Conservation (phyloP, 331 rosid genomes). For the Erythrophleum ivorense region DNA sequence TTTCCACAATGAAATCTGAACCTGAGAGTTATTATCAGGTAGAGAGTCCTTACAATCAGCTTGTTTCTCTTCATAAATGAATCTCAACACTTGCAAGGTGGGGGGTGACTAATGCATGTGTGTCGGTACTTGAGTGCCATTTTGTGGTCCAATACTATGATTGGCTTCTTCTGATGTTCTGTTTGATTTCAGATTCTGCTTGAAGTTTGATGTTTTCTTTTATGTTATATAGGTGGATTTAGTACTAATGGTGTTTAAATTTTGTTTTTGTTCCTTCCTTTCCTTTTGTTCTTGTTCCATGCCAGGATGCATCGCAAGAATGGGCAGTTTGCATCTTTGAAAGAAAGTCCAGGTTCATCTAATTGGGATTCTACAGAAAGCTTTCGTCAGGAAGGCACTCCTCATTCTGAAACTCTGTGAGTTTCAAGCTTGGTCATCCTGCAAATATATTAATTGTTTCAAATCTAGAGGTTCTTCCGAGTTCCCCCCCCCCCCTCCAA, state of each 20-base stretch:
- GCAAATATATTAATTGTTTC: constrained; percentile 5
- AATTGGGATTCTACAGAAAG: constrained; percentile 62
- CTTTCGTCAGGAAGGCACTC: constrained; percentile 66
- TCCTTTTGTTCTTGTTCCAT: constrained; percentile 33
- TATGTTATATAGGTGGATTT: constrained; percentile 12
- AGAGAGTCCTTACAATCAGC: constrained; percentile 12
- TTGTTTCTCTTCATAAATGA: constrained; percentile 16
- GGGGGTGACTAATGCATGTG: constrained; percentile 27
- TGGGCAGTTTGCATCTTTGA: constrained; percentile 93
- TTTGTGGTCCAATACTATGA: background rate
- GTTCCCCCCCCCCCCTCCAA: background rate
- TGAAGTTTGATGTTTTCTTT: background rate
- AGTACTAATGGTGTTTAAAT: background rate
- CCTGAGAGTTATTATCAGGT: constrained; percentile 30
- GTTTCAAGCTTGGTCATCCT: constrained; percentile 49
- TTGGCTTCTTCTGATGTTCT: constrained; percentile 20
- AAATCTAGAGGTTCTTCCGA: constrained; percentile 10
- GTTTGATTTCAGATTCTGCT: background rate
- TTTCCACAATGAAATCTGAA: constrained; percentile 25
- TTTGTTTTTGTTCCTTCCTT: background rate
- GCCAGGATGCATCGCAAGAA: constrained; percentile 95
- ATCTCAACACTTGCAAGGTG: background rate
- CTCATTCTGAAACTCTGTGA: constrained; percentile 74
- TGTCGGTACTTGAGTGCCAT: constrained; percentile 21
- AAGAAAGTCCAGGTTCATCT: constrained; percentile 74